These are phyloP conservation scores for Sphagnum contortum DNA, from an alignment of 225 moss, liverwort and hornwort species.

Conservation along the genomic window DNA sequence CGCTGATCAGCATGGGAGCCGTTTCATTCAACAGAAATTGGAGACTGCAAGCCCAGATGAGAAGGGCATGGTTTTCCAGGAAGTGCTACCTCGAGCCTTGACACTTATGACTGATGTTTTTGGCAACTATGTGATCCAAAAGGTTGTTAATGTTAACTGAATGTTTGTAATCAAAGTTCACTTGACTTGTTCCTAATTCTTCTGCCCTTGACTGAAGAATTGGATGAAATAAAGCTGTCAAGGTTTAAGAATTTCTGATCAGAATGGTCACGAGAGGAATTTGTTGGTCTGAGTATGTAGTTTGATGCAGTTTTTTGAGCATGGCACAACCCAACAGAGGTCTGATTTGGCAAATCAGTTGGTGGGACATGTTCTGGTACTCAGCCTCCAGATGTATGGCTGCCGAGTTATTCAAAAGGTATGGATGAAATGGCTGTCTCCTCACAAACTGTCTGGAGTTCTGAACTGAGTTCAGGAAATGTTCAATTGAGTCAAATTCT, in stretches of 20 bases:
- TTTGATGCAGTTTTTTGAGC: constrained; percentile 80
- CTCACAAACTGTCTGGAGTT: too few species aligned
- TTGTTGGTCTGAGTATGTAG: too few species aligned
- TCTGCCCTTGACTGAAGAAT: too few species aligned
- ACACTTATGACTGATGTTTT: constrained; percentile 97
- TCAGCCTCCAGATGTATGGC: constrained; percentile 98
- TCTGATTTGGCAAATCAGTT: constrained; percentile 83
- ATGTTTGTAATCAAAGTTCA: too few species aligned
- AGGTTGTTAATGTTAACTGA: constrained; percentile 28
- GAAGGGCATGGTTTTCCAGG: constrained; percentile 97
- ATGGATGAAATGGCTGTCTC: background rate
- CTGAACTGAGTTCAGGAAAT: too few species aligned
- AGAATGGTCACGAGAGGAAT: too few species aligned
- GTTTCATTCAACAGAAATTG: constrained; percentile 94
- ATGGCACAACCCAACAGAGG: constrained; percentile 84
- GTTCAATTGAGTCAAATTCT: background rate
- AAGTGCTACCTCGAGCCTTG: constrained; percentile 85
- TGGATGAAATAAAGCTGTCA: too few species aligned
- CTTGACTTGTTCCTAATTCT: too few species aligned
- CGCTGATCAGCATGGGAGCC: constrained; percentile 98
- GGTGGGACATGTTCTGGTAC: constrained; percentile 78
- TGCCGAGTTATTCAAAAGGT: constrained; percentile 99
- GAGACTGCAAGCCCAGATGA: constrained; percentile 85
- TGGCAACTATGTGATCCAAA: constrained; percentile 96
- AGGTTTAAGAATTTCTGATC: too few species aligned